Percentiles rank a stretch among this genome's conserved stretches.
Conservation (phyloP, 2,329 filamentous ascomycete genomes). For the Hysterium pulicare region DNA sequence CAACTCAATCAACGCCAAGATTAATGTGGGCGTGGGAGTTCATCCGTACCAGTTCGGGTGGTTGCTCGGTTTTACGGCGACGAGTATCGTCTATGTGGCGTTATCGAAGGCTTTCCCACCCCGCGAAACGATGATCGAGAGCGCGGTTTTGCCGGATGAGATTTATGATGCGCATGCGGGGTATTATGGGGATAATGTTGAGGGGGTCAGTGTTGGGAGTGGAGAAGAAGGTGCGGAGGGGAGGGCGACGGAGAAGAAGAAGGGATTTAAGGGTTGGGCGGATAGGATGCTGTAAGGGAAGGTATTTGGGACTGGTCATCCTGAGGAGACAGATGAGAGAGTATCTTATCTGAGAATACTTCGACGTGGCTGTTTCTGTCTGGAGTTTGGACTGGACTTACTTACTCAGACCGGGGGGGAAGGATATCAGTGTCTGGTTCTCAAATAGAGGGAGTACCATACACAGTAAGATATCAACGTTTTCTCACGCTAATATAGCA, state of each 20-base stretch:
- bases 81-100: slow-evolving; percentile 54
- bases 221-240: slow-evolving; percentile 30
- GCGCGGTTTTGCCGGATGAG: slow-evolving; percentile 37
- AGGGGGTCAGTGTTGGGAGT: slow-evolving; percentile 25
- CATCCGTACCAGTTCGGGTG: slow-evolving; percentile 64
- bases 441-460: no score
- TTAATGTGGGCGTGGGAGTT: slow-evolving; percentile 47
- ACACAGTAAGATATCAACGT: no score
- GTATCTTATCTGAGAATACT: no score
- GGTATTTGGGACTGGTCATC: no score
- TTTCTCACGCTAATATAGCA: no score
- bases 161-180: slow-evolving; percentile 32
- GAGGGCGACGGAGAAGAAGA: slow-evolving; percentile 22
- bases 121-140: slow-evolving; percentile 47
- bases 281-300: slow-evolving; percentile 29
- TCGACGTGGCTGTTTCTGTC: no score
- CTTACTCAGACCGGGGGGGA: no score
- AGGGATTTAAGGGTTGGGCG: slow-evolving; percentile 31
- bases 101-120: slow-evolving; percentile 51
- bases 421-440: no score
- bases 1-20: slow-evolving; percentile 38
- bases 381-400: no score
- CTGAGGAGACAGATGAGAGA: no score
- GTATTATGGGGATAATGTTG: slow-evolving; percentile 19
- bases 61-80: slow-evolving; percentile 58